Evolutionary conservation across 208 protist species (phyloP).

Genomic region (Leishmania major): DNA sequence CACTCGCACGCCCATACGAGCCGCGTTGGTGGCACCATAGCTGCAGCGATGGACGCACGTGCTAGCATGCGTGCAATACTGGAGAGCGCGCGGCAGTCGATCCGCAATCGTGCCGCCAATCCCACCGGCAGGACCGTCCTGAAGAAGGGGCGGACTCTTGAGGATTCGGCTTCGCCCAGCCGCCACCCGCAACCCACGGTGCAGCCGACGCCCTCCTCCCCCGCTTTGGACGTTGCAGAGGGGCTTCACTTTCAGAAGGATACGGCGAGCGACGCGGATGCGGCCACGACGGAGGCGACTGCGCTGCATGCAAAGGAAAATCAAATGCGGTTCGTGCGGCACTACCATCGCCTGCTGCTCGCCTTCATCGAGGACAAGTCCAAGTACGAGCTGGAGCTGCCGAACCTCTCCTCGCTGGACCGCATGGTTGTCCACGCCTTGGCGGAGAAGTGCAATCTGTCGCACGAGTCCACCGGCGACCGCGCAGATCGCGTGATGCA

Average conservation of each 20-base stretch:
- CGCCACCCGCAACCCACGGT: conserved; percentile 17
- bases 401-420: conserved; percentile 72
- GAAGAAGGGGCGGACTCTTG: conserved; percentile 16
- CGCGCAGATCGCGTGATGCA: conserved; percentile 58
- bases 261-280: conserved; percentile 4
- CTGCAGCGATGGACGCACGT: conserved; percentile 21
- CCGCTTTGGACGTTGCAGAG: conserved; percentile 7
- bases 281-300: conserved; percentile 4
- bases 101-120: conserved; percentile 35
- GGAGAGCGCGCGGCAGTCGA: conserved; percentile 29
- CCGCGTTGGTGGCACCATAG: not conserved
- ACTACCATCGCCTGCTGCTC: conserved; percentile 69
- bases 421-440: conserved; percentile 79
- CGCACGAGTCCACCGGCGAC: conserved; percentile 65
- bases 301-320: conserved; percentile 63
- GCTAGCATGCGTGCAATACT: conserved; percentile 38
- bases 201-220: conserved; percentile 37
- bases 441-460: conserved; percentile 87
- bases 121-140: not conserved
- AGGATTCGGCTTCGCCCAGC: not conserved
- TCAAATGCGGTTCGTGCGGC: conserved; percentile 62
- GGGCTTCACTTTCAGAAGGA: conserved; percentile 25
- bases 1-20: not conserved
- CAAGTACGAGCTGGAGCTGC: conserved; percentile 72
- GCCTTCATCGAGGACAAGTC: conserved; percentile 80